phyloP scores from a whole-genome alignment of 2,329 filamentous ascomycete species.

The Pseudocercospora cruenta region DNA sequence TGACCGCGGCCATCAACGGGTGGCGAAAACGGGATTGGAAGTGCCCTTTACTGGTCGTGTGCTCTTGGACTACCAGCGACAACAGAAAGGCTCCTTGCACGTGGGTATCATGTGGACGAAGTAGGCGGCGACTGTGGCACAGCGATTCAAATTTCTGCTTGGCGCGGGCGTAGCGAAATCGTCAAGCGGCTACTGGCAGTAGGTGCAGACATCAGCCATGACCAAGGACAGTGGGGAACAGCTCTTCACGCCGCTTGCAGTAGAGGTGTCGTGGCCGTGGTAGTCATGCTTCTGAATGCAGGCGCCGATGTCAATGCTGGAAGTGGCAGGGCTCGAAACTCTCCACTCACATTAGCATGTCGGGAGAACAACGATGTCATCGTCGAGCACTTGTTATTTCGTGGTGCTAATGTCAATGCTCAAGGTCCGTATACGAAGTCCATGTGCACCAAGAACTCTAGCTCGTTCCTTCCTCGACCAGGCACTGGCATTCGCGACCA shows the following conservation, averaged over 20 bases:
- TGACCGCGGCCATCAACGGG: neutral
- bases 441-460: neutral
- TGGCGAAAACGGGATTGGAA: neutral
- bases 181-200: constrained; percentile 81
- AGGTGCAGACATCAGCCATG: constrained; percentile 68
- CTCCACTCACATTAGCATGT: constrained; percentile 14
- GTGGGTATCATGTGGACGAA: neutral
- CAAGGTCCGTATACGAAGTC: neutral
- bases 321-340: neutral
- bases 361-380: neutral
- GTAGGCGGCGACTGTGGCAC: constrained; percentile 52
- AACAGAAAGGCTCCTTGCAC: neutral
- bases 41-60: neutral
- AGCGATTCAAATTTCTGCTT: constrained; percentile 90
- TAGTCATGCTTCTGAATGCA: constrained; percentile 25
- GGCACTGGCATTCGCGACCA: neutral
- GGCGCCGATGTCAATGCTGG: constrained; percentile 29
- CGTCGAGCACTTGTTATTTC: constrained; percentile 3
- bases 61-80: neutral
- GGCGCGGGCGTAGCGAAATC: constrained; percentile 88
- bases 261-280: constrained; percentile 13
- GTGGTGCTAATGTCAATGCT: constrained; percentile 17
- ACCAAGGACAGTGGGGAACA: constrained; percentile 4
- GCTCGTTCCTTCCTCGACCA: neutral
- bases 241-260: constrained; percentile 2